Evolutionary conservation across 345 rosid genomes (phyloP).

Genomic region (Draba incana): DNA sequence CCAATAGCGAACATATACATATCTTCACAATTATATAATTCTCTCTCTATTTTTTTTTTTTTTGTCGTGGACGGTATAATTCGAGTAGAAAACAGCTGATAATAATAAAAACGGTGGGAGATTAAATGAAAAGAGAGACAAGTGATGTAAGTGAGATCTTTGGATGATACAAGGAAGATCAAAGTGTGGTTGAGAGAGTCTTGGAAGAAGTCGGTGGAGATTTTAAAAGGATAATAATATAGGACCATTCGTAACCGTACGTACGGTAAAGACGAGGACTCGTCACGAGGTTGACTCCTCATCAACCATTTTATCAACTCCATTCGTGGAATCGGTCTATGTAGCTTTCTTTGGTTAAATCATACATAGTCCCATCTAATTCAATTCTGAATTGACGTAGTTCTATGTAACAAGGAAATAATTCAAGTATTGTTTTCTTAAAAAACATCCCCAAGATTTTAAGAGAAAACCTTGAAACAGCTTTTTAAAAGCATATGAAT

Average conservation of each 20-base stretch:
- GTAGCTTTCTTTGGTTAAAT: conserved; percentile 25
- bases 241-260: conserved; percentile 40
- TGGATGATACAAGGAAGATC: conserved; percentile 37
- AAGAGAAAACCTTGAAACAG: neutral
- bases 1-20: conserved; percentile 33
- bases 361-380: conserved; percentile 1
- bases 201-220: conserved; percentile 42
- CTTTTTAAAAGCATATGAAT: too few species aligned
- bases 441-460: neutral
- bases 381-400: conserved; percentile 2
- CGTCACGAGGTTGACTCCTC: conserved; percentile 42
- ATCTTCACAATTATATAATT: conserved; percentile 21
- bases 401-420: neutral
- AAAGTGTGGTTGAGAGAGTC: conserved; percentile 40
- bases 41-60: neutral
- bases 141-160: conserved; percentile 44
- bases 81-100: conserved; percentile 30
- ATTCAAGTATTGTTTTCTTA: too few species aligned
- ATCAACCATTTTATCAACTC: conserved; percentile 41
- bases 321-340: conserved; percentile 38
- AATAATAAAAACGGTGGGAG: conserved; percentile 30
- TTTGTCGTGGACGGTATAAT: conserved; percentile 34
- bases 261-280: conserved; percentile 38
- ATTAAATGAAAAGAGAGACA: neutral
- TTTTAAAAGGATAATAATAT: neutral